Base-by-base conservation (phyloP, 805 yeast species). In the Sugiyamaella smithiae region DNA sequence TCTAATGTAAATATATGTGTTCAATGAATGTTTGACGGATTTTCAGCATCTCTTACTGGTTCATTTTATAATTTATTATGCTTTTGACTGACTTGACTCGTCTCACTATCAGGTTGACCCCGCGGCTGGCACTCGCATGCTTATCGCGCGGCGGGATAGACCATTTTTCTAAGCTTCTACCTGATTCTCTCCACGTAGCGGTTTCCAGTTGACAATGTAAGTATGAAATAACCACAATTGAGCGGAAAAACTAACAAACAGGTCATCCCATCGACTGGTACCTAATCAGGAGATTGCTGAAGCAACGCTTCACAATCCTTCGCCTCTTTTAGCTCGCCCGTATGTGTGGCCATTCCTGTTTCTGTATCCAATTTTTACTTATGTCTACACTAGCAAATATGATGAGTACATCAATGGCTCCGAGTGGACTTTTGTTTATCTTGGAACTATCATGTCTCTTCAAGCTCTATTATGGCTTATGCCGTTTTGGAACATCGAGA, bases 341-440 rank as follows among this genome's bases (percentile, higher is more conserved):
- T 90, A 87, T 61, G 83, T 85, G 20, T 80, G 86, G 75, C 96
- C 96, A 7, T 66, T 84, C 50, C 26, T 53, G 20, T 37, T 47
- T 26, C 67, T 88, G 40, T 91, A 91, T 64, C 96, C 96, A 4
- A 62, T 76, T 16, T 87, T 86, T 65, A 70, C 71, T 46, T 80
- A 85, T 59, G 65, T 87, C 33, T 91, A 86, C 65, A 60, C 66
- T 51, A 69, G 70, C 52, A 79, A 82, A 49, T 91, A 91, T 66
- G 98, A 91, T 50, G 72, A 69, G 50, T 87, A 87, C 64, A 85
- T 91, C 61, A 85, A 77, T 40, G 97, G 97, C 22, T 77, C 84
- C 40, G 99, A 91, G 69, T 93, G 99, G 98, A 93, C 98, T 0
- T 88, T 87, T 66, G 93, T 91, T 31, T 90, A 80, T 61, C 71